phyloP scores from a whole-genome alignment of 179 eudicot genomes.

The Corrigiola litoralis region DNA sequence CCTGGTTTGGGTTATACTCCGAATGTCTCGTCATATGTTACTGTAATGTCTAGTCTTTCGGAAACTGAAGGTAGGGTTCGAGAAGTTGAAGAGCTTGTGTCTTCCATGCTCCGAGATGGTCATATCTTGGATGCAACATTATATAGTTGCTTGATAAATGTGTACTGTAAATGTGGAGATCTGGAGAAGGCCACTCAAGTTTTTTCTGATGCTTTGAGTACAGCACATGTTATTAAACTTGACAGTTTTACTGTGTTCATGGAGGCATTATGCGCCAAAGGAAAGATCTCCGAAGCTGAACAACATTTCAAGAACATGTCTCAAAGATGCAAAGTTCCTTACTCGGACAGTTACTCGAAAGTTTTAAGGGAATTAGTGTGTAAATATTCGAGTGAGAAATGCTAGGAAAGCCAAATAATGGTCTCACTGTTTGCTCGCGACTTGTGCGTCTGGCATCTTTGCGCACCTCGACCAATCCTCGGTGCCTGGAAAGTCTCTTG shows the following conservation, averaged over 20 bases:
- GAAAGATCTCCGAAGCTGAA: constrained; percentile 26
- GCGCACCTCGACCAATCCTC: no score
- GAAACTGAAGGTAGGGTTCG: constrained; percentile 25
- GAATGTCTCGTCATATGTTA: constrained; percentile 39
- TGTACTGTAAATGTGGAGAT: constrained; percentile 26
- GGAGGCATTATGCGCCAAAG: constrained; percentile 17
- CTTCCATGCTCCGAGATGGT: constrained; percentile 34
- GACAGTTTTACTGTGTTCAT: constrained; percentile 26
- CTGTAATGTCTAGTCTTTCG: constrained; percentile 32
- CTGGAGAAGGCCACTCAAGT: constrained; percentile 25
- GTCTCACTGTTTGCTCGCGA: no score
- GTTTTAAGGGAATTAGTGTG: constrained; percentile 10
- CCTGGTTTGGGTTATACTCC: constrained; percentile 29
- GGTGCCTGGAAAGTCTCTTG: no score
- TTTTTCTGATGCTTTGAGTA: constrained; percentile 27
- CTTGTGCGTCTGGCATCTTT: no score
- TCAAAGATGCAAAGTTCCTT: constrained; percentile 1
- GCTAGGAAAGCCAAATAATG: not conserved
- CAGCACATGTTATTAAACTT: constrained; percentile 20
- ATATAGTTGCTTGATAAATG: constrained; percentile 30
- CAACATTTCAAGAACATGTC: constrained; percentile 25
- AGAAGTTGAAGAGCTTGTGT: constrained; percentile 32
- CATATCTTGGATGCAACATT: constrained; percentile 28
- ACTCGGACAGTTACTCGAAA: constrained; percentile 17
- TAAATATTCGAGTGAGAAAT: not conserved